A percentile compares a stretch with the other conserved stretches of the same genome.
Evolutionary conservation across 805 yeast species (phyloP).

Genomic region (Metschnikowia colocasiae): DNA sequence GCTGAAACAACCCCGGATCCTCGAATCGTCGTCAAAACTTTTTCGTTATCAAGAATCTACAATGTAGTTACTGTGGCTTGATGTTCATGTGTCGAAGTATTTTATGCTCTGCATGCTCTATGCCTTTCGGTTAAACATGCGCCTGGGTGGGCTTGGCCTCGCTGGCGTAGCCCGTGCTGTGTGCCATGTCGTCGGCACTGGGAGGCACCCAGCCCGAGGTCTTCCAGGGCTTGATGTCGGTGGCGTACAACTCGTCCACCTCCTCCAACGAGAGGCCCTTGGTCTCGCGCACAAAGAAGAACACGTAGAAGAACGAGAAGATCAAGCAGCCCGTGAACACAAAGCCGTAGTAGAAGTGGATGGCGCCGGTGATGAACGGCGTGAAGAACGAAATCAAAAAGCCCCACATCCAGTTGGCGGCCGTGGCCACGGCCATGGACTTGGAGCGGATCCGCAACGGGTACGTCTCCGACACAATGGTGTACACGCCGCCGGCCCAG

Average conservation of each 20-base stretch:
- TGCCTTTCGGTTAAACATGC: conserved; percentile 13
- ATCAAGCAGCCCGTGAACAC: conserved; percentile 63
- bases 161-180: conserved; percentile 35
- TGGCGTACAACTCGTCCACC: conserved; percentile 65
- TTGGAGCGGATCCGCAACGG: conserved; percentile 62
- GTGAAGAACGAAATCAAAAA: conserved; percentile 60
- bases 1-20: no score
- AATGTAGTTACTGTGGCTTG: no score
- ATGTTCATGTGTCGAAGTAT: no score
- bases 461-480: conserved; percentile 63
- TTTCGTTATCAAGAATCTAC: no score
- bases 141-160: conserved; percentile 27
- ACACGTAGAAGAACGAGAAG: conserved; percentile 63
- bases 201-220: conserved; percentile 53
- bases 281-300: conserved; percentile 73
- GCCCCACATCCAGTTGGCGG: conserved; percentile 64
- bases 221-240: conserved; percentile 37
- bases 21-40: no score
- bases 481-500: conserved; percentile 73
- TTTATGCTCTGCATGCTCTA: no score
- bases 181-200: conserved; percentile 31
- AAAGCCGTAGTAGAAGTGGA: conserved; percentile 67
- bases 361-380: conserved; percentile 59
- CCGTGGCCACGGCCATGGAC: conserved; percentile 62
- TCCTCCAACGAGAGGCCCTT: conserved; percentile 80